Conservation (phyloP, 371 early-diverging fungal genomes). For the Mortierella sp. region DNA sequence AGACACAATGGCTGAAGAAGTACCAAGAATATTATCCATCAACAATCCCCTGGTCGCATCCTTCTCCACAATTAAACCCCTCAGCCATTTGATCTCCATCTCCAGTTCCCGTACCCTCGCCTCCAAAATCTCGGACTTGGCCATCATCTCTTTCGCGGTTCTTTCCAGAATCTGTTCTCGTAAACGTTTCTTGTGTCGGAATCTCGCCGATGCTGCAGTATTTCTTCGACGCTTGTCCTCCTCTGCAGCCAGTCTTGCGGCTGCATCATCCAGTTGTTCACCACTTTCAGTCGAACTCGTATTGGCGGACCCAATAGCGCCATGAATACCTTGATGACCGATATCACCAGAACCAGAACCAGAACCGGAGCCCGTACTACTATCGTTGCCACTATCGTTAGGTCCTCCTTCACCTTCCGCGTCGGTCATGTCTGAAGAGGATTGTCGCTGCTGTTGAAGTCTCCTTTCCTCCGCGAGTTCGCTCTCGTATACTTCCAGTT, state of each 20-base stretch:
- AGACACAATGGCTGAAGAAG: neutral
- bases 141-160: constrained; percentile 85
- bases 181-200: constrained; percentile 92
- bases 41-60: constrained; percentile 55
- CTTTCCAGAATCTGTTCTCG: constrained; percentile 89
- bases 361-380: neutral
- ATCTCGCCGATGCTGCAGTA: constrained; percentile 96
- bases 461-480: constrained; percentile 33
- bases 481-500: constrained; percentile 33
- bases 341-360: too few relatives aligned
- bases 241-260: constrained; percentile 53
- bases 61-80: constrained; percentile 85
- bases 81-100: constrained; percentile 91
- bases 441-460: constrained; percentile 11
- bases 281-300: constrained; percentile 6
- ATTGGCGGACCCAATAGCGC: too few relatives aligned
- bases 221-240: constrained; percentile 93
- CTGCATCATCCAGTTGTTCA: constrained; percentile 24
- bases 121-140: constrained; percentile 79
- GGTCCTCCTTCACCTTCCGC: constrained; percentile 6
- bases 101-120: constrained; percentile 82
- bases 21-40: neutral
- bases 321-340: too few relatives aligned
- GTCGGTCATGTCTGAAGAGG: constrained; percentile 16
- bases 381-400: constrained; percentile 1